Base-by-base conservation (phyloP, 2,329 filamentous ascomycete species). In the Xylariaceae sp. region DNA sequence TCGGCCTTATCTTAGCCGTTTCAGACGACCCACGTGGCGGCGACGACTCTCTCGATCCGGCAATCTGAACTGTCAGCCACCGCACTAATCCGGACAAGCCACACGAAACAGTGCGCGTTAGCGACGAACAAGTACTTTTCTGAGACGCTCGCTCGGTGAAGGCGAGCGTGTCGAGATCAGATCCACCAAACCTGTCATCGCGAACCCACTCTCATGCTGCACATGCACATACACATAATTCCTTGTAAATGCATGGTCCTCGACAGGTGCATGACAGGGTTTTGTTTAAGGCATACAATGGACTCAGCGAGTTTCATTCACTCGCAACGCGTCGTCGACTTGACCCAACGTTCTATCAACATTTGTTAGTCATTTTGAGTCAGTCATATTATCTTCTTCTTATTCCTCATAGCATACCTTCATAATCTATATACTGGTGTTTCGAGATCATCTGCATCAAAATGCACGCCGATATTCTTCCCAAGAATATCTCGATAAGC, bases 401-500 rank as follows among this genome's bases (percentile, higher is more conserved):
- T 1, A 30, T 30, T 30, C 23, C 23, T 30, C 23, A 30, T 30
- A 30, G 4, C 23, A 30, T 30, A 30, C 3, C 23, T 30, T 4
- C 23, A 30, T 30, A 1, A 42, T 1, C 8, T 10, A 3, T 45
- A 15, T n/a, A 15, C 42, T 6, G n/a, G 42, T 15, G 42, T n/a
- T n/a, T 45, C 17, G 3, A 9, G 10, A 51, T 35, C 5, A 51
- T n/a, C 13, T 17, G 11, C 18, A 8, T 17, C 50, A 17, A 57
- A 30, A 51, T 53, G 56, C 18, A 60, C 44, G 50, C 57, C 4
- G 54, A 42, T 23, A 57, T 64, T 6, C 64, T 69, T 5, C 63
- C 68, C 3, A 60, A 62, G 6, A 67, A 62, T 17, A 71, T 75
- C 39, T 65, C 70, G 8, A 66, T 64, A 4, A 61, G 66, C 1